Conservation (phyloP, 768 basidiomycete genomes). For the Pleurotus tuoliensis region DNA sequence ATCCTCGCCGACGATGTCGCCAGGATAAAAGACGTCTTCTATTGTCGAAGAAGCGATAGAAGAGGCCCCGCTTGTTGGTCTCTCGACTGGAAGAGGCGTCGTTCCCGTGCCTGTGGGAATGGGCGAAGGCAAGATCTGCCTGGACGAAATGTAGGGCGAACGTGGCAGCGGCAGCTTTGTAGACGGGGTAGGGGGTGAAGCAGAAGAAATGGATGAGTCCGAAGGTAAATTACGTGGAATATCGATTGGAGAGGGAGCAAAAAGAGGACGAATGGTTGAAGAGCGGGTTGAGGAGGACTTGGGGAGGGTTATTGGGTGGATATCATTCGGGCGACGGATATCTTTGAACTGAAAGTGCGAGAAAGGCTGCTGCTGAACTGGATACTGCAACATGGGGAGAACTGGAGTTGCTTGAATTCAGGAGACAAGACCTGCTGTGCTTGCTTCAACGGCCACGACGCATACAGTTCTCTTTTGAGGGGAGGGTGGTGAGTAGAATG, state of each 20-base stretch:
- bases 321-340: slow-evolving; percentile 12
- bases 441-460: slow-evolving; percentile 11
- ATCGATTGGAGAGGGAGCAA: slow-evolving; percentile 16
- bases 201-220: slow-evolving; percentile 13
- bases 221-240: slow-evolving; percentile 22
- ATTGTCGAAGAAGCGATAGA: slow-evolving; percentile 35
- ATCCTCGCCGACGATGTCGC: slow-evolving; percentile 72
- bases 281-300: slow-evolving; percentile 2
- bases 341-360: slow-evolving; percentile 20
- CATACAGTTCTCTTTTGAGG: background rate
- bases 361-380: slow-evolving; percentile 32
- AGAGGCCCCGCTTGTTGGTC: slow-evolving; percentile 26
- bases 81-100: slow-evolving; percentile 18
- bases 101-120: slow-evolving; percentile 23
- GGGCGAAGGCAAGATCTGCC: slow-evolving; percentile 25
- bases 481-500: background rate
- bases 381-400: slow-evolving; percentile 60
- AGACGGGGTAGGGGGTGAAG: slow-evolving; percentile 24
- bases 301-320: background rate
- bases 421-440: slow-evolving; percentile 53
- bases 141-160: slow-evolving; percentile 35
- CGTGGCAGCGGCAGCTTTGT: slow-evolving; percentile 26
- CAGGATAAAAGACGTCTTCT: slow-evolving; percentile 65
- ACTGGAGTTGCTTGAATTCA: slow-evolving; percentile 33
- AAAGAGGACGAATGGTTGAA: slow-evolving; percentile 8